Evolutionary conservation across 306 rosid species (phyloP).

Genomic region (Ceratonia siliqua): DNA sequence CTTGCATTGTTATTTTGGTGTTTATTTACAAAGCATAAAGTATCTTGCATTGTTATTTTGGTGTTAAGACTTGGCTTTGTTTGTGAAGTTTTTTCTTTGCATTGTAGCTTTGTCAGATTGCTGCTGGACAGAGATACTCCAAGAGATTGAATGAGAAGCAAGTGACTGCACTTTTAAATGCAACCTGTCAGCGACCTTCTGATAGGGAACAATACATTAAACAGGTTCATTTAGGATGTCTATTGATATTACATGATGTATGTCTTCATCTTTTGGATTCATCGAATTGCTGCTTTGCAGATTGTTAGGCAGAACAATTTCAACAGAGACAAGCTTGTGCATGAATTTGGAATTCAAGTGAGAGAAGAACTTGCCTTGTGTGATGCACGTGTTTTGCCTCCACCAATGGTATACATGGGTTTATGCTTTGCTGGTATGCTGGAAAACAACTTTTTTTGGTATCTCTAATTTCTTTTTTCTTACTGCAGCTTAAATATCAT

Average conservation of each 20-base stretch:
- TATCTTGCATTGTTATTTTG: neutral
- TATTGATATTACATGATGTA: neutral
- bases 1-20: neutral
- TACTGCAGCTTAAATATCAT: slow-evolving; percentile 65
- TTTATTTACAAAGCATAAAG: neutral
- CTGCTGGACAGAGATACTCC: slow-evolving; percentile 64
- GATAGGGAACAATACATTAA: slow-evolving; percentile 34
- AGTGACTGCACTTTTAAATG: slow-evolving; percentile 55
- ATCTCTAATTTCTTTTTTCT: neutral
- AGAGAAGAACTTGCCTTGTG: slow-evolving; percentile 21
- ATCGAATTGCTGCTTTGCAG: slow-evolving; percentile 15
- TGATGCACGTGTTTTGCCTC: slow-evolving; percentile 70
- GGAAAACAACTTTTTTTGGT: neutral
- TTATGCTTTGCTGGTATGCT: neutral
- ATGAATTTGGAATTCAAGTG: slow-evolving; percentile 55
- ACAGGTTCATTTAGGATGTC: slow-evolving; percentile 30
- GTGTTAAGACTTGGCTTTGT: neutral
- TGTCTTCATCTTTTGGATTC: neutral
- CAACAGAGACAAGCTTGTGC: slow-evolving; percentile 19
- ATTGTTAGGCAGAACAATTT: slow-evolving; percentile 37
- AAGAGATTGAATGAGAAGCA: slow-evolving; percentile 61
- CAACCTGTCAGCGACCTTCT: slow-evolving; percentile 69
- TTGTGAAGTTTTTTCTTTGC: neutral
- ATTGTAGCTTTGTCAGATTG: slow-evolving; percentile 59
- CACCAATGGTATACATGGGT: slow-evolving; percentile 52